Conservation (phyloP, 2,329 filamentous ascomycete species). For the Aplosporella prunicola region DNA sequence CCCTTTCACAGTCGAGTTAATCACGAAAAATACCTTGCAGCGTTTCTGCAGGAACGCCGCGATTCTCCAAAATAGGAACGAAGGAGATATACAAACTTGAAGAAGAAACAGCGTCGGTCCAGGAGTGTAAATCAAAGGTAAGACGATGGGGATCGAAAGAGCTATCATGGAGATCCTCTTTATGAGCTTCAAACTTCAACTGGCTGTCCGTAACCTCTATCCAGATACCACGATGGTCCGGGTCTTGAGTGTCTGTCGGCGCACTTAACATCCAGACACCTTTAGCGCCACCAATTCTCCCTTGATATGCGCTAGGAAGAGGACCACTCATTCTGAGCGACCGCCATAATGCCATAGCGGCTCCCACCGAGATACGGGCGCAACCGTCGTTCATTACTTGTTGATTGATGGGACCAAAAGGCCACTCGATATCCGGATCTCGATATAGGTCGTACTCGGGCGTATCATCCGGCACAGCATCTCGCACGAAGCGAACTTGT, state of each 20-base stretch:
- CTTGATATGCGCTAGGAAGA: slow-evolving; percentile 58
- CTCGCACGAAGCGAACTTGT: slow-evolving; percentile 25
- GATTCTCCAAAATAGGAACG: slow-evolving; percentile 56
- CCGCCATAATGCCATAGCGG: slow-evolving; percentile 46
- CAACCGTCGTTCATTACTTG: slow-evolving; percentile 48
- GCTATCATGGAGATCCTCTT: slow-evolving; percentile 31
- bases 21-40: slow-evolving; percentile 43
- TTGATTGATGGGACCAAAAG: slow-evolving; percentile 2
- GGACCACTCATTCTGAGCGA: slow-evolving; percentile 40
- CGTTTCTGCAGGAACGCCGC: slow-evolving; percentile 38
- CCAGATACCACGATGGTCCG: slow-evolving; percentile 42
- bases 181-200: slow-evolving; percentile 49
- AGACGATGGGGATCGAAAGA: slow-evolving; percentile 41
- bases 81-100: slow-evolving; percentile 58
- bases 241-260: slow-evolving; percentile 32
- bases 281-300: slow-evolving; percentile 62
- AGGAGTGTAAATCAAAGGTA: slow-evolving; percentile 55
- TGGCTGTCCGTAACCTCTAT: slow-evolving; percentile 59
- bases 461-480: slow-evolving; percentile 24
- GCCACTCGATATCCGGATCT: slow-evolving; percentile 24
- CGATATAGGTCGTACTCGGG: slow-evolving; percentile 27
- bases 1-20: slow-evolving; percentile 45
- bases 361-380: slow-evolving; percentile 51
- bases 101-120: slow-evolving; percentile 38
- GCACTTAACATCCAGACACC: slow-evolving; percentile 63